These are phyloP conservation scores for Russula sp. DNA, from an alignment of 768 basidiomycete genomes.

Conservation along the genomic window DNA sequence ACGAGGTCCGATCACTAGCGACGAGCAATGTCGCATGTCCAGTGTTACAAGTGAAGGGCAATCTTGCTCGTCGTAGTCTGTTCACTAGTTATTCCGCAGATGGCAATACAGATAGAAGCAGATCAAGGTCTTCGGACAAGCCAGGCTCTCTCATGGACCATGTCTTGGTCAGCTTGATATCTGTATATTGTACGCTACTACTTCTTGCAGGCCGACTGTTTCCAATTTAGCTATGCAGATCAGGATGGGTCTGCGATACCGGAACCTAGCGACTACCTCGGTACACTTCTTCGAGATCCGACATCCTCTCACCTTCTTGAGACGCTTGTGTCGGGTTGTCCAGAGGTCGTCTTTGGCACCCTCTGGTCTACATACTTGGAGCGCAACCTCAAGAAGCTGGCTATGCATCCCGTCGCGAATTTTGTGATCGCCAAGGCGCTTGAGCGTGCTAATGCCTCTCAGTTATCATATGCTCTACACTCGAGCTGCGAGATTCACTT, in stretches of 20 bases:
- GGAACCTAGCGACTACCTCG: too few relatives aligned
- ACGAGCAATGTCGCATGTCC: slow-evolving; percentile 74
- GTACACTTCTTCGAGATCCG: too few relatives aligned
- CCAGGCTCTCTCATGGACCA: slow-evolving; percentile 74
- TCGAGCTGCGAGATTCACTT: slow-evolving; percentile 54
- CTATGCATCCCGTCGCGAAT: too few relatives aligned
- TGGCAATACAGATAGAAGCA: slow-evolving; percentile 78
- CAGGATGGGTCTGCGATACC: too few relatives aligned
- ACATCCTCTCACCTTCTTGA: too few relatives aligned
- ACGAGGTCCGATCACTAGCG: slow-evolving; percentile 72
- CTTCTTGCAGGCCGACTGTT: not conserved
- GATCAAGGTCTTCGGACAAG: slow-evolving; percentile 50
- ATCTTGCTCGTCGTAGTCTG: not conserved
- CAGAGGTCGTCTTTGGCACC: too few relatives aligned
- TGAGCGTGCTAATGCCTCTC: slow-evolving; percentile 47
- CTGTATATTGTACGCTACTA: slow-evolving; percentile 47
- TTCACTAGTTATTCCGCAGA: slow-evolving; percentile 36
- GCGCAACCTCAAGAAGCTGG: too few relatives aligned
- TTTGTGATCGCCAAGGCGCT: slow-evolving; percentile 78
- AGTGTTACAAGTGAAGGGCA: slow-evolving; percentile 50
- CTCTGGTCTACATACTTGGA: too few relatives aligned
- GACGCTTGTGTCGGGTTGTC: too few relatives aligned
- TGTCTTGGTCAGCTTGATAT: slow-evolving; percentile 68
- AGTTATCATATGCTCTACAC: slow-evolving; percentile 47
- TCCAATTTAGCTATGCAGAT: not conserved